Evolutionary conservation across 1,284 basidiomycete genomes (phyloP), one percentile per base, ranked within the genome.

Genomic region (Austroboletus rostrupii): DNA sequence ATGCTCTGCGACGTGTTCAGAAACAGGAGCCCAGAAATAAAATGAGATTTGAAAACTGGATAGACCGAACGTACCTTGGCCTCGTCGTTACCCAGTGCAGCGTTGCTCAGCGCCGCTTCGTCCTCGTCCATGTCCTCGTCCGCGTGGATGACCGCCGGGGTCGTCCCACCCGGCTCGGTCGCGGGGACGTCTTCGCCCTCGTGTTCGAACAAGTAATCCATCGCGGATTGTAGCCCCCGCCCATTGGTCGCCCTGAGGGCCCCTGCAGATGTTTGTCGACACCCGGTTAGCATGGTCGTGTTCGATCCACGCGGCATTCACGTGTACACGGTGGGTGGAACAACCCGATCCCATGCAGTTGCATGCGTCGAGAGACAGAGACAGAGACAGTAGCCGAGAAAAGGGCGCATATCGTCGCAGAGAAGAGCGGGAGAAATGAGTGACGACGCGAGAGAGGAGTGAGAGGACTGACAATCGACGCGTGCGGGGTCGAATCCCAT

Each of bases 401-500:
- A 20, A n/a, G 16, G 16, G 50, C 23, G 37, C 37, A 40, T 3
- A 10, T 20, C 19, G 36, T n/a, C 16, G 14, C 11, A 17, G 9
- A 12, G 35, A 36, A 36, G n/a, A 36, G 5, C 16, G 19, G n/a
- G 35, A 36, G n/a, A 26, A 17, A 17, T n/a, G n/a, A 36, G 35
- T n/a, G 14, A 36, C 32, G 32, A 26, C 23, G 32, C 32, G 13
- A 33, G 16, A 12, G 14, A 33, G 11, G 32, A 8, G 16, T 16
- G 32, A 33, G 8, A 33, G 16, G 2, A 72, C 85, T 61, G 61
- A 92, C 92, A 94, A 57, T 91, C 88, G 31, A 94, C 81, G 53
- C 92, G 81, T n/a, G 81, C 79, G 10, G 78, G 64, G 54, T 91
- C 87, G 57, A 94, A 94, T 14, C 92, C 92, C 90, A 94, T 93